Evolutionary conservation across 768 basidiomycete species (phyloP).

Genomic region (Podaxis sp.): DNA sequence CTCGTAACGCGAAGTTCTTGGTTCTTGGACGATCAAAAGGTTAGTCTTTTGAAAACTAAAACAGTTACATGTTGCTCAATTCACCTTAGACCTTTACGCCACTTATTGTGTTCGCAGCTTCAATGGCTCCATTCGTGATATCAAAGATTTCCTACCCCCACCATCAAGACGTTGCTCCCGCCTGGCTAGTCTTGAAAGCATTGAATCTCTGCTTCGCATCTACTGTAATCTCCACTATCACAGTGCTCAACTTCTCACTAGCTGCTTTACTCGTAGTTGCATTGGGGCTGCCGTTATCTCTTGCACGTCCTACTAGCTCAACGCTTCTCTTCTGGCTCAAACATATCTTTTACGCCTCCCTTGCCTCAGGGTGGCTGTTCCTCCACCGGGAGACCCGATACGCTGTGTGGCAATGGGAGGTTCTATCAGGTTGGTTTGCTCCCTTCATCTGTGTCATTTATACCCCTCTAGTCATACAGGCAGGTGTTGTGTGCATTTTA

Average conservation of each 20-base stretch:
- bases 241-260: slow-evolving; percentile 92
- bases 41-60: slow-evolving; percentile 23
- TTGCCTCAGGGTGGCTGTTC: slow-evolving; percentile 61
- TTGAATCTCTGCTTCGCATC: slow-evolving; percentile 84
- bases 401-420: slow-evolving; percentile 75
- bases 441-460: slow-evolving; percentile 84
- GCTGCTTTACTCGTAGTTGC: slow-evolving; percentile 68
- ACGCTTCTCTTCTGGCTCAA: slow-evolving; percentile 24
- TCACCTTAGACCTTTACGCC: slow-evolving; percentile 8
- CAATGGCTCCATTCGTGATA: slow-evolving; percentile 32
- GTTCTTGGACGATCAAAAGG: slow-evolving; percentile 42
- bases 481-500: slow-evolving; percentile 54
- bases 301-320: slow-evolving; percentile 33
- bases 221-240: slow-evolving; percentile 78
- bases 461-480: slow-evolving; percentile 71
- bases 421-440: slow-evolving; percentile 79
- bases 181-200: slow-evolving; percentile 59
- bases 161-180: slow-evolving; percentile 32
- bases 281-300: slow-evolving; percentile 64
- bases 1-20: slow-evolving; percentile 41
- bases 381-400: slow-evolving; percentile 42
- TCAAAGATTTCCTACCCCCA: slow-evolving; percentile 28
- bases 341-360: slow-evolving; percentile 41
- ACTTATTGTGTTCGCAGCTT: slow-evolving; percentile 19
- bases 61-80: slow-evolving; percentile 2